Base-by-base conservation (phyloP, 495 filamentous ascomycete genomes). In the Aspergillus cristatus region DNA sequence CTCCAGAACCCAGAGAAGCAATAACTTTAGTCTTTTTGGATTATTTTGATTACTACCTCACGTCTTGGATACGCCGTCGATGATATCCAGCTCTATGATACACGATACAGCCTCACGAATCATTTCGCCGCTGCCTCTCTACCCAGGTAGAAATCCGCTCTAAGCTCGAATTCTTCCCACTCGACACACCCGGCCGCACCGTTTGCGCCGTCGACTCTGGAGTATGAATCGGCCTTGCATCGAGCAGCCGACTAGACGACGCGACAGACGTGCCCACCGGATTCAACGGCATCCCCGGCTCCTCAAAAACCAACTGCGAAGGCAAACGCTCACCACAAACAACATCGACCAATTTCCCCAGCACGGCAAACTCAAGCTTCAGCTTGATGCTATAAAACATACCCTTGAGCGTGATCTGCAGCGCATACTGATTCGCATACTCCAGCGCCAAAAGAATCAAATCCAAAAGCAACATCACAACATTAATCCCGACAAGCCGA, bases 311-410 rank as follows among this genome's bases (percentile, higher is more conserved):
- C 32, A 37, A 29, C 14, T 18, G 31, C 30, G 22, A 16, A 6
- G 58, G 49, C 25, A 51, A 54, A 28, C 55, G 38, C 8, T 54
- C 55, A 1, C 55, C 51, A 29, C 65, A 58, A 6, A 65, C 58
- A 8, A 67, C 45, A 40, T 63, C 53, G 16, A 66, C 55, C 41
- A 78, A 52, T 12, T 66, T 65, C 35, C 76, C 74, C 18, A 81
- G 64, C 32, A 81, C 72, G 10, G 67, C 70, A 38, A 77, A 75
- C 51, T 82, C 78, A 11, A 78, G 58, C 50, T 79, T 80, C 25
- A 82, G 56, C 48, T 82, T 82, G 37, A 81, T 57, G 57, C 76
- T 79, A 56, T 79, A 81, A 2, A 78, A 51, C 41, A 72, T 64
- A 3, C 62, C 68, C 54, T 80, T 79, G 28, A 74, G 56, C 2